These are phyloP conservation scores for Mitragyna speciosa DNA, from an alignment of 257 asterid genomes.

Conservation along the genomic window DNA sequence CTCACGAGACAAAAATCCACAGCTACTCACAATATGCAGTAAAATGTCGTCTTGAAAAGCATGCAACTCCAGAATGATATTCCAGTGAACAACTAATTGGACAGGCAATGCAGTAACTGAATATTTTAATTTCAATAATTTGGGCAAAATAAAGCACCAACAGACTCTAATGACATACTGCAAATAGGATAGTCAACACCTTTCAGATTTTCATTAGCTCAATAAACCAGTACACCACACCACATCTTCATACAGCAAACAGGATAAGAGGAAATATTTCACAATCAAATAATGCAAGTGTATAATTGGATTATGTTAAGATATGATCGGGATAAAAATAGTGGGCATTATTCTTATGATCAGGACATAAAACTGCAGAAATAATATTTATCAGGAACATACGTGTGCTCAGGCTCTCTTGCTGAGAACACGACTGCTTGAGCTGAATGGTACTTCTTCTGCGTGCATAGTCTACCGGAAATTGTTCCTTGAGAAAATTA, in stretches of 20 bases:
- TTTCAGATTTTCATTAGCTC: not conserved
- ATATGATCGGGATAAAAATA: not conserved
- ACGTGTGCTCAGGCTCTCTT: slow-evolving; percentile 21
- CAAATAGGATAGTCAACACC: not conserved
- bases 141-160: not conserved
- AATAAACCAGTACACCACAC: not conserved
- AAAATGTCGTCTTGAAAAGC: not conserved
- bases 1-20: not conserved
- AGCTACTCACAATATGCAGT: no score
- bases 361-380: not conserved
- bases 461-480: slow-evolving; percentile 38
- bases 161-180: not conserved
- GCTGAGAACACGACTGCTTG: slow-evolving; percentile 27
- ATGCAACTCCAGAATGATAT: not conserved
- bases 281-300: not conserved
- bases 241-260: not conserved
- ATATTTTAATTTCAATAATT: not conserved
- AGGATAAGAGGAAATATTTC: not conserved
- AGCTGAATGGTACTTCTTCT: slow-evolving; percentile 30
- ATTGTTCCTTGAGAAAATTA: slow-evolving; percentile 49
- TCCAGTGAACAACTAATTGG: not conserved
- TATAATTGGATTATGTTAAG: no score
- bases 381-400: not conserved
- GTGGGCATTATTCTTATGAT: no score
- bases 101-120: not conserved